Evolutionary conservation across 257 asterid genomes (phyloP).

Genomic region (Leonotis leonurus): DNA sequence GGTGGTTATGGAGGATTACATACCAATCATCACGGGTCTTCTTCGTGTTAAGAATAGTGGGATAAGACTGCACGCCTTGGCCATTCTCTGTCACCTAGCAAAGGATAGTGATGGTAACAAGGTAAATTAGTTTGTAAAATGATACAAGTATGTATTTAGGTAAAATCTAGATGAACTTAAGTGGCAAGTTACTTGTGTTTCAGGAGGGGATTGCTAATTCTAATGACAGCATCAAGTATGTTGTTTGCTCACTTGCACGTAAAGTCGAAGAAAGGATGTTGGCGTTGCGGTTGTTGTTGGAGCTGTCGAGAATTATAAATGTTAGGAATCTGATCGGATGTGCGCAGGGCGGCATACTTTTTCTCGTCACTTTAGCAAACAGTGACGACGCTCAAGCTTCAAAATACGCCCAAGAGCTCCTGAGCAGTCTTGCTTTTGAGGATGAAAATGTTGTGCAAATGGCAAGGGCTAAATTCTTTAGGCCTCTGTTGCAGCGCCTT

Average conservation of each 20-base stretch:
- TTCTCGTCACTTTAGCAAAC: slow-evolving; percentile 33
- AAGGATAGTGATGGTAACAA: slow-evolving; percentile 35
- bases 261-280: slow-evolving; percentile 36
- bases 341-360: slow-evolving; percentile 43
- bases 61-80: slow-evolving; percentile 24
- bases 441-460: slow-evolving; percentile 37
- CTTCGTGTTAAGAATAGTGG: slow-evolving; percentile 22
- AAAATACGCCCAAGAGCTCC: slow-evolving; percentile 23
- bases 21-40: slow-evolving; percentile 24
- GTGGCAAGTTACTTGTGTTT: slow-evolving; percentile 6
- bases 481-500: slow-evolving; percentile 33
- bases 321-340: slow-evolving; percentile 27
- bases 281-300: slow-evolving; percentile 37
- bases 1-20: slow-evolving; percentile 42
- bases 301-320: slow-evolving; percentile 25
- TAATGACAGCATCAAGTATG: slow-evolving; percentile 23
- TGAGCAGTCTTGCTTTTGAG: slow-evolving; percentile 28
- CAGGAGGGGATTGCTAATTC: slow-evolving; percentile 36
- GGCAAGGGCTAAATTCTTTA: slow-evolving; percentile 36
- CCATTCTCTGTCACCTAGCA: slow-evolving; percentile 31
- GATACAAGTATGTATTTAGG: background rate
- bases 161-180: background rate
- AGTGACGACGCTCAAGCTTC: slow-evolving; percentile 37
- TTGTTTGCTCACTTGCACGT: slow-evolving; percentile 43
- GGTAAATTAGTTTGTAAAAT: slow-evolving; percentile 13